Base-by-base conservation (phyloP, 2,329 filamentous ascomycete genomes). In the Calonectria pseudoturangicola region DNA sequence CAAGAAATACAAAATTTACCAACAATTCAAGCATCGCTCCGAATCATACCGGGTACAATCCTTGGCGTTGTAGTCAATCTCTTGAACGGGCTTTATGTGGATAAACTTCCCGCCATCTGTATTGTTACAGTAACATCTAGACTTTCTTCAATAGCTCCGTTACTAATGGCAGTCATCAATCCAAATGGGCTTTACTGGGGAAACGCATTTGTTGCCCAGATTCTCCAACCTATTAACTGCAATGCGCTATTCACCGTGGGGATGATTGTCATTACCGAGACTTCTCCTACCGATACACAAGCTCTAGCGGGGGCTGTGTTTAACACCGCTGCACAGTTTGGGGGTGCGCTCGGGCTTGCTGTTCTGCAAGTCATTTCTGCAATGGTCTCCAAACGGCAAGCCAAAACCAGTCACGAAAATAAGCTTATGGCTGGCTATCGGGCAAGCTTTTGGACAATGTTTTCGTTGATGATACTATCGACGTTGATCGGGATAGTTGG, bases 361-460 rank as follows among this genome's bases (percentile, higher is more conserved):
- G n/a, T 56, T 21, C 9, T 56, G 51, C 51, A 56, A 15, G 51
- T 56, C 21, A 56, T 56, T 36, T 56, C 51, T 21, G 51, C 51
- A 3, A 36, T 21, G 18, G 30, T 56, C 9, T 36, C 51, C 4
- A 56, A 56, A 15, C 18, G 27, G 13, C 51, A 56, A 4, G 3
- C 16, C 36, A 56, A 18, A 21, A 9, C 18, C 8, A 21, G 30
- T 33, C 16, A 56, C 21, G 51, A 56, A 36, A 7, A 5, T 5
- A 18, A 18, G 9, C 4, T 12, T 2, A 56, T 36, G 51, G 18
- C 18, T 3, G 51, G 51, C 4, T 56, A 56, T 8, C 51, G 51
- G n/a, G 51, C 51, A 9, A 56, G 51, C 18, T 56, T 56, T 16
- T 56, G 51, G 51, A 10, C 30, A 21, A 56, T 56, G 51, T 56